Conservation (phyloP, 495 filamentous ascomycete species). For the Clavariopsis aquatica region DNA sequence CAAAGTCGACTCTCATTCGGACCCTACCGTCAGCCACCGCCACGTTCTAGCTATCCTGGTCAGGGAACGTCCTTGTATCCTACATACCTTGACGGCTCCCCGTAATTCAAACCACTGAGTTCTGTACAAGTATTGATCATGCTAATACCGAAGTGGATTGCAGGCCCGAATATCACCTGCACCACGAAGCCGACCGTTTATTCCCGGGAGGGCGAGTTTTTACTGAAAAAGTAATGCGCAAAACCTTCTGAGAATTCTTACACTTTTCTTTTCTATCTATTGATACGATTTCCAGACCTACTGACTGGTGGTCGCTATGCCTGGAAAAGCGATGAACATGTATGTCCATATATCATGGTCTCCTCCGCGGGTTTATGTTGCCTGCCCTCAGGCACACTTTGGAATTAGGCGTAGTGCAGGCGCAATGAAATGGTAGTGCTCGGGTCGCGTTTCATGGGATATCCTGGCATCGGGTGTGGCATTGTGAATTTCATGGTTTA, state of each 20-base stretch:
- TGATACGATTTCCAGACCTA: neutral
- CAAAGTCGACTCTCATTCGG: neutral
- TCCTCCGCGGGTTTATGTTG: neutral
- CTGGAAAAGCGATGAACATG: neutral
- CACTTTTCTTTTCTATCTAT: neutral
- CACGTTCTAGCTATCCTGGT: slow-evolving; percentile 18
- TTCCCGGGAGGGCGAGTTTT: neutral
- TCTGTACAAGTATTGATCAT: slow-evolving; percentile 2
- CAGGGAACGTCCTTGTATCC: slow-evolving; percentile 14
- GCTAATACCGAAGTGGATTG: slow-evolving; percentile 11
- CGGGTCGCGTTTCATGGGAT: neutral
- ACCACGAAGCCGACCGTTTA: neutral
- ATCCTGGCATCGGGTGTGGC: neutral
- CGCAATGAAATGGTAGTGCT: neutral
- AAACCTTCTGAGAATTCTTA: neutral
- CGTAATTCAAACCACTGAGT: slow-evolving; percentile 1
- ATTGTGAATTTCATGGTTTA: neutral
- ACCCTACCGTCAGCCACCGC: slow-evolving; percentile 14
- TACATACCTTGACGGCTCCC: slow-evolving; percentile 14
- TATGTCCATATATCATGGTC: neutral
- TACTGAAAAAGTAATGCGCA: neutral
- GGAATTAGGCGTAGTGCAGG: neutral
- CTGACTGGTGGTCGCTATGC: neutral
- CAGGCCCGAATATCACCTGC: neutral
- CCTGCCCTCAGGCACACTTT: neutral